phyloP scores from a whole-genome alignment of 495 filamentous ascomycete species.

The Amniculicola lignicola region DNA sequence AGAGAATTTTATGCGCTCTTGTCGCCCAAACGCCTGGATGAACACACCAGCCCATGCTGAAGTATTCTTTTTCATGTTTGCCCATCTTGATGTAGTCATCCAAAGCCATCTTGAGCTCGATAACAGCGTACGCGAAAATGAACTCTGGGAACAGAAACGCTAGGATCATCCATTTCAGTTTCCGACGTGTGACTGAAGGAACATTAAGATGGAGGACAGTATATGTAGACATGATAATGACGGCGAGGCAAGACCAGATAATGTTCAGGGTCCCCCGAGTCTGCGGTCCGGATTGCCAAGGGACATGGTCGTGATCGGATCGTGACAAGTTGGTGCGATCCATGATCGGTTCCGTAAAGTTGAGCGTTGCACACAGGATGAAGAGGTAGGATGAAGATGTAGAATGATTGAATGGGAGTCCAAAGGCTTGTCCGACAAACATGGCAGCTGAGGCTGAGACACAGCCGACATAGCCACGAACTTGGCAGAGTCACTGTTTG shows the following conservation, averaged over 20 bases:
- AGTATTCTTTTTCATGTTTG: background rate
- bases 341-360: too few species aligned
- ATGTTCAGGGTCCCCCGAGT: background rate
- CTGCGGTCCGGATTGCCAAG: background rate
- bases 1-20: too few species aligned
- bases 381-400: too few species aligned
- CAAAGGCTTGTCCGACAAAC: too few species aligned
- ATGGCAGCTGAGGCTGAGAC: too few species aligned
- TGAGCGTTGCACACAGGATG: too few species aligned
- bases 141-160: conserved; percentile 15
- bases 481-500: too few species aligned
- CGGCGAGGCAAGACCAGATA: background rate
- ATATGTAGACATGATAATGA: background rate
- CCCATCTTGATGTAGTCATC: conserved; percentile 6
- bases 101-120: conserved; percentile 8
- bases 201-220: background rate
- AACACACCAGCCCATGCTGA: background rate
- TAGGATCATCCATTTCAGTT: conserved; percentile 22
- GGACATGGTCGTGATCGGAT: too few species aligned
- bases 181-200: background rate
- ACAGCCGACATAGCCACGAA: too few species aligned
- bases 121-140: conserved; percentile 9
- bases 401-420: too few species aligned
- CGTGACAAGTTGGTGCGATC: too few species aligned
- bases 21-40: background rate